phyloP scores from a whole-genome alignment of 176 grass and related monocot genomes.

The Carex littledalei region DNA sequence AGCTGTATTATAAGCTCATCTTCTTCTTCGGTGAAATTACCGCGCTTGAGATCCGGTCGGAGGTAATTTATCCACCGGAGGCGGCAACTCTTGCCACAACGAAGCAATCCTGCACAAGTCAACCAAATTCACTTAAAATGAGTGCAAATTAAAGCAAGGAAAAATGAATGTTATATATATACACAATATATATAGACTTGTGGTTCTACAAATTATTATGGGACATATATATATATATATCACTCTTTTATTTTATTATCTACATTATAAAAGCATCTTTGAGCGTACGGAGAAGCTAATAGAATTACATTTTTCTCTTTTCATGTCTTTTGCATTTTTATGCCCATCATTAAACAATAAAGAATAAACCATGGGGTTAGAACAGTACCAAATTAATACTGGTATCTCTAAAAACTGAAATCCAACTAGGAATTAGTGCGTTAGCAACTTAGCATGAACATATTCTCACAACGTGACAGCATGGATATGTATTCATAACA shows the following conservation, averaged over 20 bases:
- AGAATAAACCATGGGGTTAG: neutral
- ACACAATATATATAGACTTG: neutral
- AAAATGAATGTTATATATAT: neutral
- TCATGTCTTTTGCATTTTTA: neutral
- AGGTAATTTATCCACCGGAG: constrained; percentile 88
- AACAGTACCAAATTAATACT: neutral
- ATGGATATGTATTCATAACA: neutral
- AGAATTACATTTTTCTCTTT: neutral
- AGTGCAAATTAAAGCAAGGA: neutral
- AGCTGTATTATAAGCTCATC: constrained; percentile 78
- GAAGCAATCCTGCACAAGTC: constrained; percentile 34
- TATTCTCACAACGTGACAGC: neutral
- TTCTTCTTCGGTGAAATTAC: constrained; percentile 75
- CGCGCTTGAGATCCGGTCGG: constrained; percentile 71
- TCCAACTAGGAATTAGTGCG: neutral
- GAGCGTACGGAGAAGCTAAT: neutral
- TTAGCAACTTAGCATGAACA: neutral
- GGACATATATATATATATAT: neutral
- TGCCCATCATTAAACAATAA: neutral
- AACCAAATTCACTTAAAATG: constrained; percentile 12
- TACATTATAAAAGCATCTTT: neutral
- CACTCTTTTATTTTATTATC: neutral
- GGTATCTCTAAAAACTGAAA: neutral
- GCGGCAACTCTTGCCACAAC: constrained; percentile 86
- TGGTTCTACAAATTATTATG: neutral